Base-by-base conservation (phyloP, 352 stramenopile genomes). In the Phytophthora pini region DNA sequence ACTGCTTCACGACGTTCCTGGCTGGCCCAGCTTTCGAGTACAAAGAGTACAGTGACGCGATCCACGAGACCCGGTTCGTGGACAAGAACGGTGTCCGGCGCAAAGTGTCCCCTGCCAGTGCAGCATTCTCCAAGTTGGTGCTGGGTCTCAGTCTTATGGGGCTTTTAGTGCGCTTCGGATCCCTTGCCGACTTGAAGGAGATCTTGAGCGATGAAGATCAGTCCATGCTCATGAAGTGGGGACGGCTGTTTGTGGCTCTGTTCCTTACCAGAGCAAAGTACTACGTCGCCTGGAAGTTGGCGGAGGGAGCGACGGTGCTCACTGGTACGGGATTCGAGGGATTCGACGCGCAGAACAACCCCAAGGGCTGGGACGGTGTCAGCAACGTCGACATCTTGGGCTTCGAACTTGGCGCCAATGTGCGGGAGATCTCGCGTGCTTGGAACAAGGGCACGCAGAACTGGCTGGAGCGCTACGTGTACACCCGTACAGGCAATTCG, bases 371-470 rank as follows among this genome's bases (percentile, higher is more conserved):
- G 95, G 89, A 97, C 51, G 87, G 86, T 31, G 89, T 97, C 3
- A 97, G 89, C 79, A 99, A 99, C 76, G 89, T 99, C 22, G 94
- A 99, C 70, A 98, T 99, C 56, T 58, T 98, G 20, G 80, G 86
- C 49, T 99, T 99, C 58, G 97, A 99, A 72, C 88, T 95, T 7
- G 90, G 86, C 12, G 77, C 92, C 17, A 98, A 95, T 78, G 71
- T 98, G 11, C 90, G 92, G 36, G 95, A 88, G 20, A 72, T 93
- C 49, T 94, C 87, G 20, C 87, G 94, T 22, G 83, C 87, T 11
- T 99, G 97, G 97, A 99, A 99, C 87, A 98, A 98, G 70, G 96
- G 97, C 70, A 99, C 95, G 34, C 90, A 97, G 75, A 81, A 89
- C 32, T 99, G 97, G 97, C 82, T 99, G 38, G 92, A 98, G 61